Evolutionary conservation across 148 eudicot species (phyloP).

Genomic region (Selenicereus undatus): DNA sequence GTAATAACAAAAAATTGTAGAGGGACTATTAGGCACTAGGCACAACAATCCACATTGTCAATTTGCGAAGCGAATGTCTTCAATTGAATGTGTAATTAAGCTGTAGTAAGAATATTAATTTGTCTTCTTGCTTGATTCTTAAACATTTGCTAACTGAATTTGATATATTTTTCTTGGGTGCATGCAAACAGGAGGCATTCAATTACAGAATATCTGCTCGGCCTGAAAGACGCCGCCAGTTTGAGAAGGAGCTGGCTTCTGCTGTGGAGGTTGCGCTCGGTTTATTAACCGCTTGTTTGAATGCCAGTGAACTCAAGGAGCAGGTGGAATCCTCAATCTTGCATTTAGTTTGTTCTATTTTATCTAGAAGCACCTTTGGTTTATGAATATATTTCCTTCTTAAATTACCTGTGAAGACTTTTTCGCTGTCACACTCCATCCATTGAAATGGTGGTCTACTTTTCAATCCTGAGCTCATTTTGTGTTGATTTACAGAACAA

Average conservation of each 20-base stretch:
- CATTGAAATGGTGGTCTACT: conserved; percentile 9
- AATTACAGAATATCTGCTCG: conserved; percentile 96
- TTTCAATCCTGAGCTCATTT: not conserved
- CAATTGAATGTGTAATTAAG: not conserved
- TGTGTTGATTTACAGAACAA: conserved; percentile 7
- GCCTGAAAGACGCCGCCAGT: conserved; percentile 91
- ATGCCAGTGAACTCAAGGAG: conserved; percentile 72
- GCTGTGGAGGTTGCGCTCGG: conserved; percentile 69
- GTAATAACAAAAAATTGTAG: not conserved
- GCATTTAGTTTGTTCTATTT: not conserved
- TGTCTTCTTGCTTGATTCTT: not conserved
- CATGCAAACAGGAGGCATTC: conserved; percentile 61
- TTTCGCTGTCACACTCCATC: not conserved
- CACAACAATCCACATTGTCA: not conserved
- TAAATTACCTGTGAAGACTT: not conserved
- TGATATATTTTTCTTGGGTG: not conserved
- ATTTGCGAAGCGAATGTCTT: not conserved
- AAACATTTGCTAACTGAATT: conserved; percentile 7
- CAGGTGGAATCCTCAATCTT: conserved; percentile 51
- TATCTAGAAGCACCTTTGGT: not conserved
- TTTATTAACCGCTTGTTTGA: conserved; percentile 82
- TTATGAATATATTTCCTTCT: not conserved
- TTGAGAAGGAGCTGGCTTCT: conserved; percentile 84
- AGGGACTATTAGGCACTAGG: not conserved
- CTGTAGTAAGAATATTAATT: not conserved